A percentile compares a stretch with the other conserved stretches of the same genome.
These are phyloP conservation scores for Blastobotrys attinorum DNA, from an alignment of 805 yeast species.

Conservation along the genomic window DNA sequence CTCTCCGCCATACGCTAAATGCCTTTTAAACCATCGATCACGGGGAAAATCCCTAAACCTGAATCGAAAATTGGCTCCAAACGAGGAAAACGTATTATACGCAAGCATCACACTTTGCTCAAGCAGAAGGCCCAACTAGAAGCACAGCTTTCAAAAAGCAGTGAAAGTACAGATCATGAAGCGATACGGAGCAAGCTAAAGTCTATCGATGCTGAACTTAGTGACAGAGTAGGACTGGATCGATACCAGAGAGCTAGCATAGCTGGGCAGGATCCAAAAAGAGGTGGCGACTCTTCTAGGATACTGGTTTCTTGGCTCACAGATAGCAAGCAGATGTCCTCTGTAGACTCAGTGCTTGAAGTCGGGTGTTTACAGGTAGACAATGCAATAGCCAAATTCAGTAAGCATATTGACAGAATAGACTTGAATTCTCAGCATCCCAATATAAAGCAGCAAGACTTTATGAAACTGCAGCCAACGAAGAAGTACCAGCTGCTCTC, in stretches of 20 bases:
- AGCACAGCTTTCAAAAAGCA: slow-evolving; percentile 14
- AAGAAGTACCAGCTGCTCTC: slow-evolving; percentile 57
- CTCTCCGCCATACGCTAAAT: no score
- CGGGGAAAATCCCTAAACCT: slow-evolving; percentile 26
- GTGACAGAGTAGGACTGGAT: slow-evolving; percentile 63
- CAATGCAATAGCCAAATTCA: slow-evolving; percentile 57
- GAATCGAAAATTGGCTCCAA: slow-evolving; percentile 20
- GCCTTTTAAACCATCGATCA: no score
- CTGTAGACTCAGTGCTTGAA: slow-evolving; percentile 48
- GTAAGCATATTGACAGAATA: slow-evolving; percentile 49
- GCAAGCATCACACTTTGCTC: slow-evolving; percentile 66
- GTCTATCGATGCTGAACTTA: slow-evolving; percentile 53
- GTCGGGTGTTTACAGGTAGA: slow-evolving; percentile 71
- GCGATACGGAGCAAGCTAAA: no score
- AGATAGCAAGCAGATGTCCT: slow-evolving; percentile 21
- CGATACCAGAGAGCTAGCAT: slow-evolving; percentile 81
- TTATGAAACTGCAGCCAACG: slow-evolving; percentile 51
- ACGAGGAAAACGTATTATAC: slow-evolving; percentile 58
- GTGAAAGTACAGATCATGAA: slow-evolving; percentile 14
- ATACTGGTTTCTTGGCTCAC: slow-evolving; percentile 66
- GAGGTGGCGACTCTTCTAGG: slow-evolving; percentile 93
- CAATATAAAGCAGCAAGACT: slow-evolving; percentile 68
- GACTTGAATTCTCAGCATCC: slow-evolving; percentile 79
- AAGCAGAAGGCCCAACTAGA: slow-evolving; percentile 37
- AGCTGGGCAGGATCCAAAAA: slow-evolving; percentile 62